Base-by-base conservation (phyloP, 1,139 yeast genomes). In the Kurtzmaniella quercitrusa region DNA sequence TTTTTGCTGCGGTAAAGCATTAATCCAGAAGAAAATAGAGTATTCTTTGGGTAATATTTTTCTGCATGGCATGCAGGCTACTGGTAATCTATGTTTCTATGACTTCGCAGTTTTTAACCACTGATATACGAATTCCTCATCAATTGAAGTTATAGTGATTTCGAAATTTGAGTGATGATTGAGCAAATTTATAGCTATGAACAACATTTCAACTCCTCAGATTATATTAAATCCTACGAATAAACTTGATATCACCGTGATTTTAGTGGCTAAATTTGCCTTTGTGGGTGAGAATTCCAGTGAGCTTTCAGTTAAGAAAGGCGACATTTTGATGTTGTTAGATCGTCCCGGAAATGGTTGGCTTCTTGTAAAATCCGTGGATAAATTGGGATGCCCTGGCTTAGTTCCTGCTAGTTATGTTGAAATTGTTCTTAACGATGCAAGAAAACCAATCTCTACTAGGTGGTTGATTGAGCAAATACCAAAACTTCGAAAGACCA, bases 361-460 rank as follows among this genome's bases (percentile, higher is more conserved):
- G 77, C 48, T 71, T 4, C 52, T 69, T 45, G 76, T 71, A 36
- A 70, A 71, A 47, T 68, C 60, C 41, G 62, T 71, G 44, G 76
- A 71, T 47, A 62, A 63, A 44, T 48, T 71, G 32, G 48, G 51
- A 9, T 48, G 51, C 5, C 71, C 72, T 2, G 77, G 76, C 0
- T 50, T 71, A 33, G 65, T 71, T 3, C 77, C 76, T 3, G 72
- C 75, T 2, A 54, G 60, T 26, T 71, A 70, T 47, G 72, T 68
- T n/a, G 75, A 69, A 45, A 71, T 71, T 38, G 75, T 72, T n/a
- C 60, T 69, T 20, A 71, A 71, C 47, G 76, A 71, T 50, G 49
- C 60, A 9, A 49, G 53, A 11, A 60, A 66, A 43, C 76, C 76
- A 7, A 53, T 71, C 16, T 65, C 71, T 3, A 49, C 65, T 35